Conservation (phyloP, 2,329 filamentous ascomycete genomes). For the Aspergillus pseudoglaucus region DNA sequence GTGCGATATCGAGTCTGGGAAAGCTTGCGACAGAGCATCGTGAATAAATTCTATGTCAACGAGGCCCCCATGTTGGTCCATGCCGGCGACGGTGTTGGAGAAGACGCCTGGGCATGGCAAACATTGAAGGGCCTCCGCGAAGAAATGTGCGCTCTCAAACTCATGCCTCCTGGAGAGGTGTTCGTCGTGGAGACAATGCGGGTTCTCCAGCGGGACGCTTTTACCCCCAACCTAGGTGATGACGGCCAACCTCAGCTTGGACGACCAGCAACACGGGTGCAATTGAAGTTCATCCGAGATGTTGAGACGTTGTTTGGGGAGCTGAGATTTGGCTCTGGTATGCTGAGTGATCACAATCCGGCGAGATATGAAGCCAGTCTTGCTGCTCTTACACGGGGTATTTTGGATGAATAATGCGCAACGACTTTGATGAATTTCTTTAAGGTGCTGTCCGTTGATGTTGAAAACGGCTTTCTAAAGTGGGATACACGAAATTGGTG, state of each 20-base stretch:
- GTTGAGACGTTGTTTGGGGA: conserved; percentile 66
- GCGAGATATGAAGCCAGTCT: conserved; percentile 66
- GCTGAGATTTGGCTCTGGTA: conserved; percentile 63
- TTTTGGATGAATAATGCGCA: conserved; percentile 34
- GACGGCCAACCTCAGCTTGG: conserved; percentile 48
- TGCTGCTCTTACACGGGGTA: conserved; percentile 49
- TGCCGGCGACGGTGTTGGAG: conserved; percentile 48
- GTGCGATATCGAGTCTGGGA: conserved; percentile 62
- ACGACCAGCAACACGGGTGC: conserved; percentile 59
- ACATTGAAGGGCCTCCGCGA: conserved; percentile 60
- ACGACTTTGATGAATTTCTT: conserved; percentile 1
- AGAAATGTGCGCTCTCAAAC: conserved; percentile 62
- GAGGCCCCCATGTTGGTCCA: conserved; percentile 39
- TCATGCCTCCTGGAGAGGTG: conserved; percentile 70
- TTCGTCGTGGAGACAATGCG: conserved; percentile 64
- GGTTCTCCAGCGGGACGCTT: conserved; percentile 62
- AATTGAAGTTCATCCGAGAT: conserved; percentile 64
- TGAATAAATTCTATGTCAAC: conserved; percentile 55
- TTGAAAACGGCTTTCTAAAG: not conserved
- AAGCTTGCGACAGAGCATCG: conserved; percentile 55
- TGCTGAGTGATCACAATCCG: conserved; percentile 71
- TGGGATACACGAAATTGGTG: not conserved
- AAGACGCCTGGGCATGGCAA: conserved; percentile 62
- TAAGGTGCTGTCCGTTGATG: not conserved
- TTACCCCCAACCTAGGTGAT: conserved; percentile 39